Evolutionary conservation across 169 alveolate genomes (phyloP).

Genomic region (Plasmodium blacklocki): DNA sequence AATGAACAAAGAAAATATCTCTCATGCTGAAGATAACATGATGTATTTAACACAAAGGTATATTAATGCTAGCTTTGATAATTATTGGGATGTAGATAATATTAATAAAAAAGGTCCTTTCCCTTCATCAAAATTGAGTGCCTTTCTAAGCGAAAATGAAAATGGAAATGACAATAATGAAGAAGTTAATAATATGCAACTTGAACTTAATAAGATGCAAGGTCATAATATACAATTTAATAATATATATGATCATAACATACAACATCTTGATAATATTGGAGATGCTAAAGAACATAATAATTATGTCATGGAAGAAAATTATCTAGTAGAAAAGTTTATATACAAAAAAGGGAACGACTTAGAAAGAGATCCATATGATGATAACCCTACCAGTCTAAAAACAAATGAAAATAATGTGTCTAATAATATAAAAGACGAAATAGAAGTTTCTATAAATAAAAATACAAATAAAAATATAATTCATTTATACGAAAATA

Average conservation of each 20-base stretch:
- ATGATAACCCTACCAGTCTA: no score
- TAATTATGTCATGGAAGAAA: background rate
- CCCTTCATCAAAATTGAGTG: no score
- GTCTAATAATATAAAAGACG: background rate
- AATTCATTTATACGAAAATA: constrained; percentile 36
- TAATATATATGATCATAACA: background rate
- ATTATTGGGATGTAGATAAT: no score
- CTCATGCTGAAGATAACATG: no score
- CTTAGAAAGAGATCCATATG: no score
- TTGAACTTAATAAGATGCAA: background rate
- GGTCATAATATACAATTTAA: background rate
- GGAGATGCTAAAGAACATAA: background rate
- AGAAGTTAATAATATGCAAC: background rate
- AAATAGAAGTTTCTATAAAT: background rate
- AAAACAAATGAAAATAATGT: no score
- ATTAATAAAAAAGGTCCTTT: no score
- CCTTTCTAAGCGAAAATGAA: background rate
- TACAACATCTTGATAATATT: background rate
- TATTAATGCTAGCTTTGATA: no score
- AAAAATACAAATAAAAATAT: background rate
- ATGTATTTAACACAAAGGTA: no score
- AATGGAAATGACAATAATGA: background rate
- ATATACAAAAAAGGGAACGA: no score
- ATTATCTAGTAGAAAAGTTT: no score
- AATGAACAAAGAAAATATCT: no score